Conservation (phyloP, 805 yeast species). For the Zygotorulaspora florentina region DNA sequence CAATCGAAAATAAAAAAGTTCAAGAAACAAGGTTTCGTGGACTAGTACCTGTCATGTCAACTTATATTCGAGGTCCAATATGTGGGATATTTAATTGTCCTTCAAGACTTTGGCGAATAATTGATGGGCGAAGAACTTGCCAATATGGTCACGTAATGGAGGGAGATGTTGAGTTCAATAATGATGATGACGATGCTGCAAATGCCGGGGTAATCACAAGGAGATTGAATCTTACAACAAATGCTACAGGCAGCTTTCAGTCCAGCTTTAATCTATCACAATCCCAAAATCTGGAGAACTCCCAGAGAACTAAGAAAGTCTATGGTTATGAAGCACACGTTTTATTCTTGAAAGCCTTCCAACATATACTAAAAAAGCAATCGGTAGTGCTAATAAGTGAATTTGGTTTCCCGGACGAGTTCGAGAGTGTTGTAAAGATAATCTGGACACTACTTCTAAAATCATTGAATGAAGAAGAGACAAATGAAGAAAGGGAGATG, state of each 20-base stretch:
- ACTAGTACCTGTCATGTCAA: slow-evolving; percentile 22
- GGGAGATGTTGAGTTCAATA: slow-evolving; percentile 72
- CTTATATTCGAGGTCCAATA: slow-evolving; percentile 66
- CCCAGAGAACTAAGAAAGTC: slow-evolving; percentile 25
- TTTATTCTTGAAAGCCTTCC: slow-evolving; percentile 46
- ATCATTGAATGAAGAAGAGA: slow-evolving; percentile 8
- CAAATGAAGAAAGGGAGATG: slow-evolving; percentile 13
- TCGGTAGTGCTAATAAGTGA: slow-evolving; percentile 38
- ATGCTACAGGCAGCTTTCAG: slow-evolving; percentile 39
- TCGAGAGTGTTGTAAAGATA: slow-evolving; percentile 36
- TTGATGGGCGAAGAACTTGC: slow-evolving; percentile 79
- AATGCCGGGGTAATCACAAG: slow-evolving; percentile 44
- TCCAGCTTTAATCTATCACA: slow-evolving; percentile 32
- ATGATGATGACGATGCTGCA: slow-evolving; percentile 65
- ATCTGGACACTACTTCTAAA: slow-evolving; percentile 36
- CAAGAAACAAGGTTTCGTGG: not conserved
- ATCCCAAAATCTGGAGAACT: slow-evolving; percentile 13
- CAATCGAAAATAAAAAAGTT: not conserved
- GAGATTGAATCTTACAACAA: slow-evolving; percentile 50
- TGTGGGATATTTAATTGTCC: slow-evolving; percentile 92
- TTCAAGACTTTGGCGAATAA: slow-evolving; percentile 63
- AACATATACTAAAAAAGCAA: slow-evolving; percentile 48
- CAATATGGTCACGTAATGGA: slow-evolving; percentile 88
- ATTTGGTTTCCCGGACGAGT: slow-evolving; percentile 29
- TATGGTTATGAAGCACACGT: slow-evolving; percentile 49